These are phyloP conservation scores for Podospora pseudoanserina DNA, from an alignment of 495 filamentous ascomycete genomes.

Conservation along the genomic window DNA sequence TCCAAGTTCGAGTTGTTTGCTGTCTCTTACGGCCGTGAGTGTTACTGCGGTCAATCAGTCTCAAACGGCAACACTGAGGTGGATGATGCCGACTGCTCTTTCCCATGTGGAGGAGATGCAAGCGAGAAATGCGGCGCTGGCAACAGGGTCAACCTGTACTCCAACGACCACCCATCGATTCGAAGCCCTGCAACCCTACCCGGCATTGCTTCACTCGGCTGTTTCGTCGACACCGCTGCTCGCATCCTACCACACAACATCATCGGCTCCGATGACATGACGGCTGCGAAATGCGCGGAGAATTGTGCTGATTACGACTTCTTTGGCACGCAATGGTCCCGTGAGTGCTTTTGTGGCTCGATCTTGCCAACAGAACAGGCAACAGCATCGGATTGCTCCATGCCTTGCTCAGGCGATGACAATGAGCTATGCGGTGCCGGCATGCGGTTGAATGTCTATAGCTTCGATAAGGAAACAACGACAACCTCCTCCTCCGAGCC, in stretches of 20 bases:
- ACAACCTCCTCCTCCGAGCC: neutral
- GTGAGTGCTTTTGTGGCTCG: conserved; percentile 65
- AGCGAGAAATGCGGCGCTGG: conserved; percentile 46
- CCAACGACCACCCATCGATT: conserved; percentile 28
- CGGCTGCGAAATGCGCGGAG: conserved; percentile 53
- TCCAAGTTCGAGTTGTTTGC: conserved; percentile 53
- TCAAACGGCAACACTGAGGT: conserved; percentile 37
- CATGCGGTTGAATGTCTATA: conserved; percentile 35
- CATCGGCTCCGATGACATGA: conserved; percentile 46
- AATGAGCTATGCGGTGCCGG: conserved; percentile 40
- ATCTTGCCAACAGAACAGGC: conserved; percentile 37
- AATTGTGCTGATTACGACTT: conserved; percentile 52
- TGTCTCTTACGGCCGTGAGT: conserved; percentile 63
- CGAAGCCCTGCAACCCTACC: conserved; percentile 18
- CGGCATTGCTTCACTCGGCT: conserved; percentile 41
- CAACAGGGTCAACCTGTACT: conserved; percentile 50
- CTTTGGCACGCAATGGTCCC: conserved; percentile 62
- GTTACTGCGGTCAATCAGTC: conserved; percentile 59
- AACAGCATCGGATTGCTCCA: conserved; percentile 38
- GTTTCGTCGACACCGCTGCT: conserved; percentile 49
- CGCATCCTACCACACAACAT: conserved; percentile 46
- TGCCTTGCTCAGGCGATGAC: conserved; percentile 43
- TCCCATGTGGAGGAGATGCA: conserved; percentile 46
- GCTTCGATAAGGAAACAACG: neutral
- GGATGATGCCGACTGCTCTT: conserved; percentile 44